Evolutionary conservation across 495 filamentous ascomycete genomes (phyloP).

Genomic region (Penicillium paxilli): DNA sequence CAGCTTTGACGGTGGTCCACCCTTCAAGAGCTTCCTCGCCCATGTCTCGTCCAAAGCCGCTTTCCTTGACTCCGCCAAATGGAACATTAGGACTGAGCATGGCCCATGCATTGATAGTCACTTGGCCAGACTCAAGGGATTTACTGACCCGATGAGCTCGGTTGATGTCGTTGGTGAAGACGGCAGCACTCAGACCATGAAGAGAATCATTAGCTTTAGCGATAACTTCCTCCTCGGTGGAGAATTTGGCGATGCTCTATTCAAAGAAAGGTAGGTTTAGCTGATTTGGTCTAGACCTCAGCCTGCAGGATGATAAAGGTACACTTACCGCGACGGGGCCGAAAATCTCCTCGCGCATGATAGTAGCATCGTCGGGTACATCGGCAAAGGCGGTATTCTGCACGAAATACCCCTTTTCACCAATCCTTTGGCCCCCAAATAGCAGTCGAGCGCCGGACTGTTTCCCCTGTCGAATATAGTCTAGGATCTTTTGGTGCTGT

Average conservation of each 20-base stretch:
- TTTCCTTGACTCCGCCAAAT: slow-evolving; percentile 58
- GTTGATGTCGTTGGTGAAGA: slow-evolving; percentile 79
- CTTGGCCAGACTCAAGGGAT: slow-evolving; percentile 70
- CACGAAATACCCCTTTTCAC: slow-evolving; percentile 47
- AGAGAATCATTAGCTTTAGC: slow-evolving; percentile 79
- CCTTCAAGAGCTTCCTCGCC: slow-evolving; percentile 29
- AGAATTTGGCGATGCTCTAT: slow-evolving; percentile 53
- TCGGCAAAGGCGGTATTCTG: slow-evolving; percentile 49
- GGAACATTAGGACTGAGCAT: slow-evolving; percentile 29
- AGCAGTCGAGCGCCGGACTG: slow-evolving; percentile 74
- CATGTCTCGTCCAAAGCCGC: slow-evolving; percentile 54
- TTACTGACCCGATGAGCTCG: slow-evolving; percentile 75
- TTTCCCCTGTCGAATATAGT: slow-evolving; percentile 73
- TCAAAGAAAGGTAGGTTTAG: not conserved
- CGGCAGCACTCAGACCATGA: slow-evolving; percentile 77
- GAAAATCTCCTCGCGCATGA: slow-evolving; percentile 54
- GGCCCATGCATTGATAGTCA: slow-evolving; percentile 24
- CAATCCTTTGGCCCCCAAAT: slow-evolving; percentile 60
- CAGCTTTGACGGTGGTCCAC: slow-evolving; percentile 26
- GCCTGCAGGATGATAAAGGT: not conserved
- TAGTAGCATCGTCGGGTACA: slow-evolving; percentile 33
- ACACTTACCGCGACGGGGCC: slow-evolving; percentile 43
- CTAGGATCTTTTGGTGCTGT: slow-evolving; percentile 82
- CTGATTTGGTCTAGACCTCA: not conserved
- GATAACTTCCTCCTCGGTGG: slow-evolving; percentile 80